Evolutionary conservation across 176 grass and related monocot species (phyloP).

Genomic region (Oryza australiensis): DNA sequence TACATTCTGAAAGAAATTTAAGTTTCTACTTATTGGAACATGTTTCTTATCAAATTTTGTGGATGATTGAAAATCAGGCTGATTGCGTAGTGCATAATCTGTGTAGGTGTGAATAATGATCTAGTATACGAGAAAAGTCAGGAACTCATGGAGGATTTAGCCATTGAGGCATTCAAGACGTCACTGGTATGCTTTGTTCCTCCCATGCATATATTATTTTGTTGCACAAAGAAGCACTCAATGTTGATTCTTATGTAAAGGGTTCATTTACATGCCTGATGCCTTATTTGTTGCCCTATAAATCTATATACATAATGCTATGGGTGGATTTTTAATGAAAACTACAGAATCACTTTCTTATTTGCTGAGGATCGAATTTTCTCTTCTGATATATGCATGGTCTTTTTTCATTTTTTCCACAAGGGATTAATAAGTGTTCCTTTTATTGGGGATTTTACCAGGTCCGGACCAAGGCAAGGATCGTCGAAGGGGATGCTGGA

Average conservation of each 20-base stretch:
- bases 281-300: not conserved
- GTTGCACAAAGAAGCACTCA: not conserved
- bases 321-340: not conserved
- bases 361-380: not conserved
- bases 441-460: conserved; percentile 32
- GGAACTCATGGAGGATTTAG: conserved; percentile 66
- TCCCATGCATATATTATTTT: not conserved
- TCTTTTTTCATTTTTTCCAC: not conserved
- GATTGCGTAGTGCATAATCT: not conserved
- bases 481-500: conserved; percentile 75
- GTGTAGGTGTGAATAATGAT: conserved; percentile 69
- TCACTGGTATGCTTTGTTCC: conserved; percentile 48
- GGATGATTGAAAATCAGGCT: not conserved
- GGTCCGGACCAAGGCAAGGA: conserved; percentile 67
- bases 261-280: not conserved
- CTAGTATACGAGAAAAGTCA: conserved; percentile 67
- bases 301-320: not conserved
- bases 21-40: not conserved
- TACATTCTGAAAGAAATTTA: not conserved
- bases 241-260: not conserved
- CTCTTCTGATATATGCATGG: conserved; percentile 15
- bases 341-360: not conserved
- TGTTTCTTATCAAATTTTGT: not conserved
- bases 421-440: not conserved
- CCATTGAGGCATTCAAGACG: conserved; percentile 66